Evolutionary conservation across 805 yeast genomes (phyloP), one percentile per base, ranked within the genome.

Genomic region (Metschnikowia lochheadii): DNA sequence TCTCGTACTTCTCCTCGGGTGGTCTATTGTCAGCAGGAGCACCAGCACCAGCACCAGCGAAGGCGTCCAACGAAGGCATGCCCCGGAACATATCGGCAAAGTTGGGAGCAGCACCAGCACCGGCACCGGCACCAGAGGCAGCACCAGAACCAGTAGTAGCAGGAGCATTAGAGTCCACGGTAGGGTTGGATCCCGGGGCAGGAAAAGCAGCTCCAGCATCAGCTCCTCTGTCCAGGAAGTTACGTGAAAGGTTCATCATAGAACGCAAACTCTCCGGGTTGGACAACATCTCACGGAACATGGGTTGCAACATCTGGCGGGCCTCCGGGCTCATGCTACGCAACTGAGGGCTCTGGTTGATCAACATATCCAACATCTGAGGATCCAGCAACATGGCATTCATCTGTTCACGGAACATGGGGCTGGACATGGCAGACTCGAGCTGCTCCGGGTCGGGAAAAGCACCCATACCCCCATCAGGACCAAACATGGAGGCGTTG

Each of bases 311-410:
- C 84, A 90, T 77, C 64, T 87, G 82, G 62, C 97, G 80, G 20
- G 87, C 91, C 64, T 86, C 89, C 6, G 96, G 96, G 11, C 96
- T 96, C 90, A 89, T 81, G 5, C 83, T 80, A 53, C 92, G 81
- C 62, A 90, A 75, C 63, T 85, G 90, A 6, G 97, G 97, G 50
- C 86, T 85, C 63, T 86, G 88, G 60, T 82, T 81, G 61, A 90
- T 88, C 76, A 91, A 67, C 64, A 75, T 83, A 59, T 89, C 96
- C 45, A 89, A 65, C 91, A 90, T 85, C 66, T 87, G 91, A 1
- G 97, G 97, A 68, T 91, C 87, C 40, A 84, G 80, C 46, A 90
- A 74, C 86, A 88, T 81, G 45, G 86, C 83, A 63, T 85, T 82
- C 88, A 92, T 81, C 52, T 85, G 78, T 64, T 90, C 90, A 64